A percentile compares a stretch with the other conserved stretches of the same genome.
These are phyloP conservation scores for Amylostereum chailletii DNA, from an alignment of 1,284 basidiomycete genomes.

Conservation along the genomic window DNA sequence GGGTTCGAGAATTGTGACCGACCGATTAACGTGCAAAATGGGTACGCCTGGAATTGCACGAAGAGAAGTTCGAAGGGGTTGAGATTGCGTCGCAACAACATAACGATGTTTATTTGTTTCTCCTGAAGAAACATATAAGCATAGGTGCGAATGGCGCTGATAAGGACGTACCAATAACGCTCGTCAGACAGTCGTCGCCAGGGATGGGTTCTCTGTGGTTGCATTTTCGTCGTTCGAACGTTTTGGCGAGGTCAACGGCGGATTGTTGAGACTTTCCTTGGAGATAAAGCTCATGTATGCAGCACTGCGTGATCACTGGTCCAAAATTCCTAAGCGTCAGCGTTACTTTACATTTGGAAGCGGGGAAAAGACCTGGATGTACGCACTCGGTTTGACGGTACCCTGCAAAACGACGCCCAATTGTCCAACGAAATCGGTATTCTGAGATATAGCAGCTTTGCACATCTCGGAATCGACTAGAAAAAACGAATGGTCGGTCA, in stretches of 20 bases:
- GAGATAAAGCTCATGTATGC: slow-evolving; percentile 84
- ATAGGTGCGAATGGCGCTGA: neutral
- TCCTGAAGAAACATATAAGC: slow-evolving; percentile 34
- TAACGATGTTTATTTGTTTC: slow-evolving; percentile 88
- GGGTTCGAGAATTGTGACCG: slow-evolving; percentile 86
- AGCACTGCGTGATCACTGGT: slow-evolving; percentile 95
- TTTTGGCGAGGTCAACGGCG: slow-evolving; percentile 83
- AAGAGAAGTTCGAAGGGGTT: slow-evolving; percentile 55
- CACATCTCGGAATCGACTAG: slow-evolving; percentile 85
- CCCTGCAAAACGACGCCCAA: slow-evolving; percentile 73
- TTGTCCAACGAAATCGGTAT: slow-evolving; percentile 71
- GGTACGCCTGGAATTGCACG: slow-evolving; percentile 75
- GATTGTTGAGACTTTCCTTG: slow-evolving; percentile 64
- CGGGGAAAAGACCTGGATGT: slow-evolving; percentile 4
- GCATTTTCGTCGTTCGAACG: slow-evolving; percentile 88
- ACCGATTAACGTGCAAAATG: slow-evolving; percentile 81
- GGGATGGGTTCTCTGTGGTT: slow-evolving; percentile 83
- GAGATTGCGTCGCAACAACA: slow-evolving; percentile 75
- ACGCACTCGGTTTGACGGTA: slow-evolving; percentile 81
- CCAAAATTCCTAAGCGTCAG: slow-evolving; percentile 31
- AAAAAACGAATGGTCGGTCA: slow-evolving; percentile 1
- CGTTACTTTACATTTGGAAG: neutral
- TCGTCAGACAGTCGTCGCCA: slow-evolving; percentile 77
- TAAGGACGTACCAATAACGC: slow-evolving; percentile 65
- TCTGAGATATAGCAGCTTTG: slow-evolving; percentile 56